Base-by-base conservation (phyloP, 1,284 basidiomycete genomes). In the Cutaneotrichosporon sp. region DNA sequence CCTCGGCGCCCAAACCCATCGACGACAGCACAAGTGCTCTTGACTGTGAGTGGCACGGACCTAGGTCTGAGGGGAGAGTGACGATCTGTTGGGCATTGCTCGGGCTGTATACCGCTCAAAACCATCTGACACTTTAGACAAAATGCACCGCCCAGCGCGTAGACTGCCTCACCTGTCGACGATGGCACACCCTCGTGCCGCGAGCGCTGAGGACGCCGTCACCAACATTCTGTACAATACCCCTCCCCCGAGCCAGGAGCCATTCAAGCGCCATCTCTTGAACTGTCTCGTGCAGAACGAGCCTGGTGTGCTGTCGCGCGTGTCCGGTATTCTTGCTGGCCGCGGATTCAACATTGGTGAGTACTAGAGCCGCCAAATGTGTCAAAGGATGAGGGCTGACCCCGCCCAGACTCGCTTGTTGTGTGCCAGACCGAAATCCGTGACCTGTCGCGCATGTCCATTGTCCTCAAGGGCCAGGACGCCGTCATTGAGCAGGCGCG, bases 211-310 rank as follows among this genome's bases (percentile, higher is more conserved):
- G 75, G 91, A 96, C 75, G 89, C 90, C 38, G 91, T 96, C 22
- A 92, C 90, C 20, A 94, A 93, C 72, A 94, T 96, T 63, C 78
- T 94, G 37, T 96, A 93, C 78, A 97, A 97, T 74, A 97, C 93
- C 8, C 92, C 92, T 8, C 88, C 92, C 17, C 91, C 92, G 1
- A 90, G 85, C 70, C 76, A 86, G 51, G 89, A 96, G 73, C 93
- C 93, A 2, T 96, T 86, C 78, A 97, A 96, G 82, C 89, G 90
- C 88, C 96, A 98, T 72, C 84, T 94, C 55, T 82, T 99, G 61
- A 98, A 98, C 78, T 97, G 93, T 76, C 84, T 99, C 57, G 96
- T 99, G 8, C 96, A 99, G 77, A 97, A 99, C 73, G 96, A 99
- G 77, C 96, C 96, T 2, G 96, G 96, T 73, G 96, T 99, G 17